phyloP scores from a whole-genome alignment of 306 rosid genomes.

The Glycine soja region DNA sequence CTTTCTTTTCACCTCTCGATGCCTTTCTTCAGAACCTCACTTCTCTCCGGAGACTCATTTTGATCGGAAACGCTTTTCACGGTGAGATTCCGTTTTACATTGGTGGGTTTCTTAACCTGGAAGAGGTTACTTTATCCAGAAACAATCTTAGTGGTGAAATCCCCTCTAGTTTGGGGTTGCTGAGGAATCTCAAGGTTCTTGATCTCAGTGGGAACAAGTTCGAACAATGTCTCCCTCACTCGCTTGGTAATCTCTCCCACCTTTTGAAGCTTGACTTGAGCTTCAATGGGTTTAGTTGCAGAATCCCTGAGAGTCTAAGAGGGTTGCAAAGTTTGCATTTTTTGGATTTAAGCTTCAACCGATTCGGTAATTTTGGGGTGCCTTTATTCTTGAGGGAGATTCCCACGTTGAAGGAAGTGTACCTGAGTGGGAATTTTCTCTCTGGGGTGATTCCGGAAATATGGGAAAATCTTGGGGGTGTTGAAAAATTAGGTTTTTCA shows the following conservation, averaged over 20 bases:
- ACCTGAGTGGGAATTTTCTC: slow-evolving; percentile 73
- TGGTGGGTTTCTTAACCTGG: slow-evolving; percentile 48
- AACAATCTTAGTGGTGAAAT: slow-evolving; percentile 61
- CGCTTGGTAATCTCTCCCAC: slow-evolving; percentile 56
- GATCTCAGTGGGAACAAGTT: slow-evolving; percentile 67
- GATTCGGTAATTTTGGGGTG: slow-evolving; percentile 66
- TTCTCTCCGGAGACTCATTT: slow-evolving; percentile 56
- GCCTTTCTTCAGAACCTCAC: slow-evolving; percentile 57
- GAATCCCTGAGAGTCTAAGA: slow-evolving; percentile 64
- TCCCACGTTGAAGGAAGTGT: slow-evolving; percentile 64
- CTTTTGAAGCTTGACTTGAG: slow-evolving; percentile 81
- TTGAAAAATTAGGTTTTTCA: slow-evolving; percentile 75
- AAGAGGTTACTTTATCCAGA: slow-evolving; percentile 73
- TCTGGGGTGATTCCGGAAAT: slow-evolving; percentile 78
- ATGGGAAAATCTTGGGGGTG: slow-evolving; percentile 67
- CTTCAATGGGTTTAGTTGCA: slow-evolving; percentile 57
- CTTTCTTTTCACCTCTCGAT: slow-evolving; percentile 51
- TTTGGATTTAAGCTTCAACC: slow-evolving; percentile 77
- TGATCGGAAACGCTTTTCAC: slow-evolving; percentile 67
- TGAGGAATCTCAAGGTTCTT: slow-evolving; percentile 64
- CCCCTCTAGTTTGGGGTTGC: slow-evolving; percentile 45
- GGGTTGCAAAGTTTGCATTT: slow-evolving; percentile 57
- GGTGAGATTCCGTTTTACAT: slow-evolving; percentile 53
- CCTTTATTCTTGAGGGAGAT: slow-evolving; percentile 65
- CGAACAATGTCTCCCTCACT: slow-evolving; percentile 50